Conservation (phyloP, 805 yeast species). For the Yarrowia deformans region DNA sequence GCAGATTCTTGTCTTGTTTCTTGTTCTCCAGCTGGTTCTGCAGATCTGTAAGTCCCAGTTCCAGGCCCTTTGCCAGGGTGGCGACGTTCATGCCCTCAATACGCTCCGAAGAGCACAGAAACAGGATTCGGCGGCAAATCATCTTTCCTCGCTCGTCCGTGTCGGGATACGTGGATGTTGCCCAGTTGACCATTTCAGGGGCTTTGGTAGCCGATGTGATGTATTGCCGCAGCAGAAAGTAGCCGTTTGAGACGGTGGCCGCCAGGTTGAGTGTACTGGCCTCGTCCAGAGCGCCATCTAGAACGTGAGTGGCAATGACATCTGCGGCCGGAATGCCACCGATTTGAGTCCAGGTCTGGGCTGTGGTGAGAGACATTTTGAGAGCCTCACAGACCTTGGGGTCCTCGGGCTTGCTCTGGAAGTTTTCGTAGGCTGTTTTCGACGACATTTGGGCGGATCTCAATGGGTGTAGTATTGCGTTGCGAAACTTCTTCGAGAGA, state of each 20-base stretch:
- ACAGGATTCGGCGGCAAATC: constrained; percentile 26
- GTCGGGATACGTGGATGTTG: background rate
- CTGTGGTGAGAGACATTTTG: constrained; percentile 20
- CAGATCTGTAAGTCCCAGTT: constrained; percentile 14
- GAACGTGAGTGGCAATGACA: constrained; percentile 16
- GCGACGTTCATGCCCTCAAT: constrained; percentile 15
- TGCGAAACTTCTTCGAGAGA: background rate
- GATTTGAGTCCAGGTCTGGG: constrained; percentile 20
- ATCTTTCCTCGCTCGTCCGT: constrained; percentile 16
- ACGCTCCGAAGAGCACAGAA: constrained; percentile 20
- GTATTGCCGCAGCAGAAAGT: constrained; percentile 11
- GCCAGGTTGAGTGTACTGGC: constrained; percentile 20
- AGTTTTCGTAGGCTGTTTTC: constrained; percentile 12
- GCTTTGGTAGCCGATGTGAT: constrained; percentile 14
- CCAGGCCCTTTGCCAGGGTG: constrained; percentile 6
- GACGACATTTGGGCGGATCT: background rate
- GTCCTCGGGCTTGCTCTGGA: background rate
- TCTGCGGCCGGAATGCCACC: constrained; percentile 22
- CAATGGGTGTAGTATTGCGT: background rate
- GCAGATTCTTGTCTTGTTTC: constrained; percentile 2
- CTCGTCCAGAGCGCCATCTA: constrained; percentile 6
- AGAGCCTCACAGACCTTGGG: constrained; percentile 12
- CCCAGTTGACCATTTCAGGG: constrained; percentile 30
- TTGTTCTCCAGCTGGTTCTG: background rate
- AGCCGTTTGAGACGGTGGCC: constrained; percentile 30